phyloP scores from a whole-genome alignment of 2,329 filamentous ascomycete genomes.

The Graphilbum fragrans region DNA sequence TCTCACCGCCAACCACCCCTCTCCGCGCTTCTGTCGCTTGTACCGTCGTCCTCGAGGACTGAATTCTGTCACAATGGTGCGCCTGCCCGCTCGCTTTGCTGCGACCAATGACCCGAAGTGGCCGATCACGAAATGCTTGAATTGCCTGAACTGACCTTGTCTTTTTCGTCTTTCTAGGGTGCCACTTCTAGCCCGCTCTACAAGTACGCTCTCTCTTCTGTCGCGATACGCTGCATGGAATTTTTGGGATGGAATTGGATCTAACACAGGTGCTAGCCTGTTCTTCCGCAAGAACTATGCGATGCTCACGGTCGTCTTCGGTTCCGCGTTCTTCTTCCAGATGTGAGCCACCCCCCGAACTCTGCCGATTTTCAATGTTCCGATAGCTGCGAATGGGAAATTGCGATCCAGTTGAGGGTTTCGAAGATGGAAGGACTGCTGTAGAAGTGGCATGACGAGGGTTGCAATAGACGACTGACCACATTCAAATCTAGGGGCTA shows the following conservation, averaged over 20 bases:
- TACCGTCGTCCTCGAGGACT: too few species aligned
- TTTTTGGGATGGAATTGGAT: background rate
- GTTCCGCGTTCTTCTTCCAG: constrained; percentile 79
- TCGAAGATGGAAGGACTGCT: background rate
- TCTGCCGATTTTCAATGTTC: too few species aligned
- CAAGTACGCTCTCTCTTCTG: constrained; percentile 3
- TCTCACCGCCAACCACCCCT: too few species aligned
- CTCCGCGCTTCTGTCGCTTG: too few species aligned
- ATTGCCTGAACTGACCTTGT: too few species aligned
- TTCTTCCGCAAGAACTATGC: constrained; percentile 78
- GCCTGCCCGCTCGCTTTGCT: too few species aligned
- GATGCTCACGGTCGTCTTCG: constrained; percentile 82
- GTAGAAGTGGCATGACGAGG: constrained; percentile 2
- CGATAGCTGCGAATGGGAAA: too few species aligned
- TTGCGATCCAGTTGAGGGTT: too few species aligned
- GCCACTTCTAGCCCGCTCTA: too few species aligned
- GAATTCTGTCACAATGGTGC: constrained; percentile 9
- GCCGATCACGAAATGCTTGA: too few species aligned
- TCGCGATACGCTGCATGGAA: background rate
- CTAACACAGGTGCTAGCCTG: constrained; percentile 41
- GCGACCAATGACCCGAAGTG: too few species aligned
- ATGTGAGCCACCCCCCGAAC: constrained; percentile 51
- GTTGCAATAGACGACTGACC: constrained; percentile 10
- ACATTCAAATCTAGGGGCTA: constrained; percentile 49
- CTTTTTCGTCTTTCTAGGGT: too few species aligned